Percentiles rank a stretch among this genome's conserved stretches.
Conservation (phyloP, 78 protist species). For the Corallochytrium limacisporum region DNA sequence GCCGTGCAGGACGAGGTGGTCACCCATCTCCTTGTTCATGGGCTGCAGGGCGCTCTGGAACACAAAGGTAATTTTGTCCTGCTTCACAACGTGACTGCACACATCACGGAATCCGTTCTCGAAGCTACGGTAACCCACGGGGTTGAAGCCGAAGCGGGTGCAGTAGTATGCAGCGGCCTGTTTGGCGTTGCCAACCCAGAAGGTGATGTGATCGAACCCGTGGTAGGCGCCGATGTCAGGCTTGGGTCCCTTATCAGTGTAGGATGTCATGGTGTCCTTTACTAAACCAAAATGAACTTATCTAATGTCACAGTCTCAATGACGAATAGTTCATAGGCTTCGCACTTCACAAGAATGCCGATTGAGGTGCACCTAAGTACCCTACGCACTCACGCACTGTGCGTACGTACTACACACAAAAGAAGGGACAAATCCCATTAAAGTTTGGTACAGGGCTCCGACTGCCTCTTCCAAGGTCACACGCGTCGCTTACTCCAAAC, state of each 20-base stretch:
- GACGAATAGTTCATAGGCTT: too few species aligned
- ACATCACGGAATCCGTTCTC: constrained; percentile 69
- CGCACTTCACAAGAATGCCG: too few species aligned
- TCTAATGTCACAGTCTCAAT: too few species aligned
- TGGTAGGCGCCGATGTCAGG: constrained; percentile 22
- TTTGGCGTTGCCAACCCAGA: constrained; percentile 78
- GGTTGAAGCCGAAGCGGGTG: constrained; percentile 66
- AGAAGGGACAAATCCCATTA: too few species aligned
- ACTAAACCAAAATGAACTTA: too few species aligned
- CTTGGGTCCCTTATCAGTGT: constrained; percentile 17
- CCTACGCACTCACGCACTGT: too few species aligned
- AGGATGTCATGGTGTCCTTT: too few species aligned
- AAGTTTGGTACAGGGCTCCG: too few species aligned
- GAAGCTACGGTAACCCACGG: constrained; percentile 61
- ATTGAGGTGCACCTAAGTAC: too few species aligned
- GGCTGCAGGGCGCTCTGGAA: constrained; percentile 32
- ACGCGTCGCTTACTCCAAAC: too few species aligned
- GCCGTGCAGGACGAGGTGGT: constrained; percentile 51
- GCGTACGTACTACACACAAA: too few species aligned
- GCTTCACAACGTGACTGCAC: constrained; percentile 57
- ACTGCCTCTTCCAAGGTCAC: too few species aligned
- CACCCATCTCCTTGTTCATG: constrained; percentile 19
- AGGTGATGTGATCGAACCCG: constrained; percentile 45
- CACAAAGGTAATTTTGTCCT: constrained; percentile 24
- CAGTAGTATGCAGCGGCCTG: constrained; percentile 64